Base-by-base conservation (phyloP, 768 basidiomycete species). In the Stropharia rugosoannulata region DNA sequence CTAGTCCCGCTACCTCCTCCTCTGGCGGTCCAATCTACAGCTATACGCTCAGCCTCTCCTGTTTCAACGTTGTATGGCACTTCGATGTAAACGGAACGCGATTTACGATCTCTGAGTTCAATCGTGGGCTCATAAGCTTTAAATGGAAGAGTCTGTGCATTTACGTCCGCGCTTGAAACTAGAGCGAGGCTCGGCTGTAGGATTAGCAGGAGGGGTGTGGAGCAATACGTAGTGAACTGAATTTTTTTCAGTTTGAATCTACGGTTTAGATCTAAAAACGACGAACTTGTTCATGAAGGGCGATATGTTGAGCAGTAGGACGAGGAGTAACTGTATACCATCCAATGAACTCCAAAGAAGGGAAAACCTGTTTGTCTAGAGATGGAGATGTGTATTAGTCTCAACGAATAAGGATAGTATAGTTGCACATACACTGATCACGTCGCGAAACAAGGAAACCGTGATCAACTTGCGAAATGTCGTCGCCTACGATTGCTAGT, bases 11-110 rank as follows among this genome's bases (percentile, higher is more conserved):
- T 89, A 27, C 84, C 90, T 46, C 93, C 91, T 8, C 91, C 90
- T 68, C 86, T 85, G 22, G 92, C 90, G 2, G 92, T 92, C 82
- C 93, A 96, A 68, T 98, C 96, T 0, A 99, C 97, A 5, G 97
- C 97, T 59, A 99, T 98, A 38, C 97, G 86, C 69, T 99, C 97
- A 13, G 97, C 97, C 73, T 99, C 97, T 35, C 96, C 97, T 0
- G 96, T 98, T 71, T 98, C 96, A 15, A 99, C 89, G 48, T 83
- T 87, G 73, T 87, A 98, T 3, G 88, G 75, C 1, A 88, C 91
- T 64, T 93, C 89, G 43, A 96, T 84, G 64, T 91, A 96, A 10
- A 89, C 86, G 1, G 86, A 83, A 51, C 87, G 85, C 49, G 87
- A 84, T 66, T 78, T 86, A 45, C 89, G 81, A 59, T 91, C 90